phyloP scores from a whole-genome alignment of 139 green algal species.

The Cymbomonas tetramitiformis region DNA sequence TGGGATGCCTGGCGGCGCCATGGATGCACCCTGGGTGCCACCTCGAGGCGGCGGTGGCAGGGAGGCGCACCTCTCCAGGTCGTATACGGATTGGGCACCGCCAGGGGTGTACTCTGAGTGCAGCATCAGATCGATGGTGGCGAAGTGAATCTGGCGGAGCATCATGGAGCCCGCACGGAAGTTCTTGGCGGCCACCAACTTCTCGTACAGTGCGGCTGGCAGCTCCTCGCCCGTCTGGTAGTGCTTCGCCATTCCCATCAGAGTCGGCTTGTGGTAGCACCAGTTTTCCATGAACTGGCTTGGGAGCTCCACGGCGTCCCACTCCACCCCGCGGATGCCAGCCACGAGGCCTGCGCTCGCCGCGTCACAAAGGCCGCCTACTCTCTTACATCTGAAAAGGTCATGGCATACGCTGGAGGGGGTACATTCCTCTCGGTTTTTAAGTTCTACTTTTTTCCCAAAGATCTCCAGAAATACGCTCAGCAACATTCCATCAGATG shows the following conservation, averaged over 20 bases:
- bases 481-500: too few relatives aligned
- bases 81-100: slow-evolving; percentile 43
- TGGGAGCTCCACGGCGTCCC: slow-evolving; percentile 78
- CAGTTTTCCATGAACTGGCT: slow-evolving; percentile 87
- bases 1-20: too few relatives aligned
- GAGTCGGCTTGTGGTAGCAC: slow-evolving; percentile 54
- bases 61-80: slow-evolving; percentile 53
- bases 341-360: slow-evolving; percentile 66
- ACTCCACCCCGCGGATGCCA: slow-evolving; percentile 80
- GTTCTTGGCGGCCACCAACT: slow-evolving; percentile 45
- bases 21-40: too few relatives aligned
- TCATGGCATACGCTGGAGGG: too few relatives aligned
- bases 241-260: slow-evolving; percentile 76
- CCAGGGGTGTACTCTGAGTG: slow-evolving; percentile 59
- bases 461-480: too few relatives aligned
- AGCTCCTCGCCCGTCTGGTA: slow-evolving; percentile 67
- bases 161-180: slow-evolving; percentile 52
- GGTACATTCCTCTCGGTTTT: too few relatives aligned
- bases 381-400: too few relatives aligned
- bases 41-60: too few relatives aligned
- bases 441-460: too few relatives aligned
- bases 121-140: slow-evolving; percentile 70
- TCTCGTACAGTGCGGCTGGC: slow-evolving; percentile 74
- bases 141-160: slow-evolving; percentile 81
- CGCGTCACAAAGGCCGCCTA: too few relatives aligned